Base-by-base conservation (phyloP, 1,139 yeast species). In the Fermentozyma sake region DNA sequence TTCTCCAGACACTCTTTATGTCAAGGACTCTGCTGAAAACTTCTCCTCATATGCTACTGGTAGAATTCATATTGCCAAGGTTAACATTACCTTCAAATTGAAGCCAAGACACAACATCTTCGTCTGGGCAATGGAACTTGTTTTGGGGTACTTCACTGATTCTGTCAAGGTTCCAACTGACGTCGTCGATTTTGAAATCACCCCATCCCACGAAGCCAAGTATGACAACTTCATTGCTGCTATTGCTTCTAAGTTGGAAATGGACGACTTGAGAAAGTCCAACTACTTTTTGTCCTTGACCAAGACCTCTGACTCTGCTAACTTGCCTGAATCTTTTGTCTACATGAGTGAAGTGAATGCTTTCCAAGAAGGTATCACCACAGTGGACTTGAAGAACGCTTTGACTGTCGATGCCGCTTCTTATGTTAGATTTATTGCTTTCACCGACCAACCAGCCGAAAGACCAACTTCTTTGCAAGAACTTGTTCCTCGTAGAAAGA, bases 271-370 rank as follows among this genome's bases (percentile, higher is more conserved):
- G 37, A 83, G 97, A 60, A 76, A 70, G 27, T 75, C 73, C 37
- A 80, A 83, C 61, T 91, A 86, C 61, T 89, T 64, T 58, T 67
- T 89, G 50, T 82, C 95, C 2, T 70, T 89, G 49, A 85, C 97
- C 42, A 83, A 76, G 46, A 86, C 96, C 21, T 49, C 81, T 20
- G 85, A 79, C 48, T 79, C 87, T 16, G 55, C 71, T 16, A 68
- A 72, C 43, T 64, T 89, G 45, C 96, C 96, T 25, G 49, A 61
- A 30, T 75, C 82, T 33, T 82, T 72, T 51, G 95, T 87, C 13
- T 85, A 77, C 60, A 89, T 91, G 98, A 70, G 85, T 45, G 98
- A 91, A 64, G 76, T 76, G 33, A 72, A 77, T 36, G 97, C 89
- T 52, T 68, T 85, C 57, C 86, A 80, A 44, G 86, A 79, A 6